Evolutionary conservation across 73 alveolate species (phyloP).

Genomic region (Paramecium biaurelia): DNA sequence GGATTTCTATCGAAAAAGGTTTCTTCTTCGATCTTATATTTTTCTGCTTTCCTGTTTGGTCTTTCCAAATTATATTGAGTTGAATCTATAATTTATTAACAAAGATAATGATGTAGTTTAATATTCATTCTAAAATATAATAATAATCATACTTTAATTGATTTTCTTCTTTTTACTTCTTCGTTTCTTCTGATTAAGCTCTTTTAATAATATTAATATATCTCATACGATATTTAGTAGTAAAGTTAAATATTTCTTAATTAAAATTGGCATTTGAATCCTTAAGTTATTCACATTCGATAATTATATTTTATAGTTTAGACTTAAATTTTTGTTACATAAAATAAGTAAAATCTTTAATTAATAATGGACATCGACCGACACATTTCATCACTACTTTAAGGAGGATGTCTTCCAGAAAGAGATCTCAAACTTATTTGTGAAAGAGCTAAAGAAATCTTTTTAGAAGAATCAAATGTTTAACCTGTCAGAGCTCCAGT

Average conservation of each 20-base stretch:
- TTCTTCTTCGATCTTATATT: neutral
- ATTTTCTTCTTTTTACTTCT: neutral
- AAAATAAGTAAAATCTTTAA: neutral
- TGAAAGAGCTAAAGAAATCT: slow-evolving; percentile 79
- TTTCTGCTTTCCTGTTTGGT: neutral
- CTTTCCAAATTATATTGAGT: neutral
- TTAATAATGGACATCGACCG: slow-evolving; percentile 44
- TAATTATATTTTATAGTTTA: neutral
- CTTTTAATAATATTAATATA: neutral
- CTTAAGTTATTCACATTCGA: neutral
- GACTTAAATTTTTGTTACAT: neutral
- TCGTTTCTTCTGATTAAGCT: neutral
- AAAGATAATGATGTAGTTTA: neutral
- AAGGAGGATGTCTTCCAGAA: slow-evolving; percentile 72
- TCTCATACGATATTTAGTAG: neutral
- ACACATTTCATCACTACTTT: neutral
- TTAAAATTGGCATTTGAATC: neutral
- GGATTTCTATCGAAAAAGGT: slow-evolving; percentile 26
- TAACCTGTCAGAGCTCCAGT: slow-evolving; percentile 74
- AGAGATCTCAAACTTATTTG: slow-evolving; percentile 73
- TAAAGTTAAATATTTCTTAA: neutral
- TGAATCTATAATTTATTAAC: neutral
- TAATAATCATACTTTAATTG: neutral
- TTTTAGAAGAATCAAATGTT: slow-evolving; percentile 73
- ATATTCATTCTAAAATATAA: neutral